Conservation (phyloP, 495 filamentous ascomycete genomes). For the Glarea lozoyensis region DNA sequence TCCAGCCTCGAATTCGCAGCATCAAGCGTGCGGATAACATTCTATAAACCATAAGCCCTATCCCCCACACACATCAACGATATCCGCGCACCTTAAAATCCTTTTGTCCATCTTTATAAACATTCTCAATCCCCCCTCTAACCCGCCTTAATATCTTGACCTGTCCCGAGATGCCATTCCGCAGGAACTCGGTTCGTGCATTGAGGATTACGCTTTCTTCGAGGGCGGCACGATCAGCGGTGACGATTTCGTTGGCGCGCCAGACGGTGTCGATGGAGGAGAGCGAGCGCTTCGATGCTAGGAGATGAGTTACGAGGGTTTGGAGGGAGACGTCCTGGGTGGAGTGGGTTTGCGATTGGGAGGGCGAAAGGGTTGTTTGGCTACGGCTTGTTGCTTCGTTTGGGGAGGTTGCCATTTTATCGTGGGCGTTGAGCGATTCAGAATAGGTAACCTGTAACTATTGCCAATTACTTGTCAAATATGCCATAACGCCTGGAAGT, state of each 20-base stretch:
- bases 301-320: slow-evolving; percentile 68
- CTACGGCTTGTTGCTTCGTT: slow-evolving; percentile 1
- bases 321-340: slow-evolving; percentile 44
- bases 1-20: slow-evolving; percentile 61
- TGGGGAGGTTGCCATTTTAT: slow-evolving; percentile 14
- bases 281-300: slow-evolving; percentile 83
- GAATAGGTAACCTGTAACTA: no score
- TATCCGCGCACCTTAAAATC: slow-evolving; percentile 33
- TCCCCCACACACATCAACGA: background rate
- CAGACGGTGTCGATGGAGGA: slow-evolving; percentile 78
- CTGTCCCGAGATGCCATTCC: slow-evolving; percentile 64
- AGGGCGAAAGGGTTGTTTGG: slow-evolving; percentile 17
- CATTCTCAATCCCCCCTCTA: slow-evolving; percentile 46
- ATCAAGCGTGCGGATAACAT: slow-evolving; percentile 63
- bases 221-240: slow-evolving; percentile 60
- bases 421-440: no score
- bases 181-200: slow-evolving; percentile 70
- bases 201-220: slow-evolving; percentile 72
- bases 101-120: slow-evolving; percentile 35
- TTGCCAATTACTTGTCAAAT: no score
- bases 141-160: slow-evolving; percentile 58
- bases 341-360: slow-evolving; percentile 13
- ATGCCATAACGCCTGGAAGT: no score
- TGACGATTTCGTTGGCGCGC: slow-evolving; percentile 82
- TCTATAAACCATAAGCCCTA: slow-evolving; percentile 21